Evolutionary conservation across 192 early-diverging fungal genomes (phyloP), one percentile per base, ranked within the genome.

Genomic region (Backusella australiensis): DNA sequence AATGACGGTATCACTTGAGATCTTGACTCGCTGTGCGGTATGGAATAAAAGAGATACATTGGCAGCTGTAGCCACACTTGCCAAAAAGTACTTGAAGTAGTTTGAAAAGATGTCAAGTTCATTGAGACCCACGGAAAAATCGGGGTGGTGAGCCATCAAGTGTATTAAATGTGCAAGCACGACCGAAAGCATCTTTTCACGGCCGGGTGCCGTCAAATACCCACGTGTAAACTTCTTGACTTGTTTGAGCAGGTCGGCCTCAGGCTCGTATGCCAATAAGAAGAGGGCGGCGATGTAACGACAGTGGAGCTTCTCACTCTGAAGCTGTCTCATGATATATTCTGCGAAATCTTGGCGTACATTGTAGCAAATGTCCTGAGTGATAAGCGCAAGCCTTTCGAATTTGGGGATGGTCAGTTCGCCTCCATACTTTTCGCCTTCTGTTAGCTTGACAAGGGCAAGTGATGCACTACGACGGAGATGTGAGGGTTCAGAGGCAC

Each of bases 71-170:
- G 89, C 94, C 75, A 97, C 90, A 19, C 89, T 88, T 38, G 90
- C 89, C 26, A 97, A 78, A 77, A 89, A 97, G 75, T 97, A 96
- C 56, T 96, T 92, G 44, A 99, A 88, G 77, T 97, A 98, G 53
- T 85, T 84, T 34, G 88, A 76, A 75, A 93, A 91, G 42, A 90
- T 41, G 15, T 42, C 29, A 1, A 93, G 80, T 76, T 89, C 88
- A 1, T 84, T 74, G 0, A 75, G 49, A 6, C 86, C 73, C 9
- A 59, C 70, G 0, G 75, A 75, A 88, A 94, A 96, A 81, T 97
- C 96, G 1, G 95, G 94, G 75, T 97, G 95, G 76, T 94, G 90
- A 3, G 94, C 91, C 11, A 99, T 83, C 36, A 96, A 76, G 69
- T 95, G 90, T 21, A 97, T 76, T 34, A 96, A 66, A 4, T 90